These are phyloP conservation scores for Solanum piurae DNA, from an alignment of 257 asterid genomes.

Conservation along the genomic window DNA sequence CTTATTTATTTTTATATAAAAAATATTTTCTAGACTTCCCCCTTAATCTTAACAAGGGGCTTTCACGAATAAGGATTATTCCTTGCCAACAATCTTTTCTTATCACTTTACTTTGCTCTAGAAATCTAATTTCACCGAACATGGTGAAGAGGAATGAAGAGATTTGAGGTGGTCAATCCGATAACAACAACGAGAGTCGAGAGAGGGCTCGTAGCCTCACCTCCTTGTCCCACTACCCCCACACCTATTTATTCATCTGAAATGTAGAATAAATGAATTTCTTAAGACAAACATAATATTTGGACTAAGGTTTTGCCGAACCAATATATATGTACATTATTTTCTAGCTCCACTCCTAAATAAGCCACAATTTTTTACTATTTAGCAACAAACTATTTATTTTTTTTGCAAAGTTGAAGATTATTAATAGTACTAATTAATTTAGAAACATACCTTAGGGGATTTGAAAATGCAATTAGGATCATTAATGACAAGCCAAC, in stretches of 20 bases:
- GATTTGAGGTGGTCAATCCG: not conserved
- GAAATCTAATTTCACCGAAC: not conserved
- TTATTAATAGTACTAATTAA: not conserved
- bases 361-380: not conserved
- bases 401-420: not conserved
- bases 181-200: not conserved
- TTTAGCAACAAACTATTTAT: not conserved
- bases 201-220: not conserved
- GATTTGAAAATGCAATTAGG: conserved; percentile 40
- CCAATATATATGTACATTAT: too few species aligned
- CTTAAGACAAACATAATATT: too few species aligned
- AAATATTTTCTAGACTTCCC: not conserved
- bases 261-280: not conserved
- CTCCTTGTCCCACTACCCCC: not conserved
- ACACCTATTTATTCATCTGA: not conserved
- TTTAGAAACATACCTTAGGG: conserved; percentile 30
- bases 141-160: not conserved
- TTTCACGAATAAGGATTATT: not conserved
- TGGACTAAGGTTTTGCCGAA: not conserved
- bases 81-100: not conserved
- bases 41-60: not conserved
- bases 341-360: not conserved
- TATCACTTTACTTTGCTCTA: not conserved
- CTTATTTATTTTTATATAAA: not conserved
- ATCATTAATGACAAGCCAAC: conserved; percentile 74